Evolutionary conservation across 805 yeast species (phyloP), one percentile per base, ranked within the genome.

Genomic region (Saturnispora serradocipensis): DNA sequence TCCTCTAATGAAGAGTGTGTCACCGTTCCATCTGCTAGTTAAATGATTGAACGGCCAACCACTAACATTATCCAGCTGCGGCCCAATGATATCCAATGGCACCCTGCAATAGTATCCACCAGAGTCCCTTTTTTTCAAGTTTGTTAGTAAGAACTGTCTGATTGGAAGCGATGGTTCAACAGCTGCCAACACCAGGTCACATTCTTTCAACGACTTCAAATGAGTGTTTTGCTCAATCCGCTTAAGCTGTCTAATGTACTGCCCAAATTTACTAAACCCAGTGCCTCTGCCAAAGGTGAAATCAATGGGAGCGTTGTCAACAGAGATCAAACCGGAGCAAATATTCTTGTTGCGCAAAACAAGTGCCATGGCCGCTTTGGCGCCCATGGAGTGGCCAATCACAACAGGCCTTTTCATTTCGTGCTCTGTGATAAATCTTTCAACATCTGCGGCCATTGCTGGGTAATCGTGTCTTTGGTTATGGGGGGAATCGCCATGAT

Each of bases 401-500:
- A 86, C 53, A n/a, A 86, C 77, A 0, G 87, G 84, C 48, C 76
- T 73, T 11, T 63, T 58, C 44, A 74, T 58, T 2, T 65, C 57
- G 8, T 74, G 71, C 3, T 76, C 77, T 1, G 62, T 59, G 10
- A 90, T 75, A 62, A 89, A 91, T 18, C 68, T 59, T 57, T 82
- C 88, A n/a, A 91, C 88, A 64, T 91, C 99, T 0, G 86, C 82
- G 0, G 96, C 84, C 70, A 91, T 71, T 1, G 90, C 72, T 1
- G 86, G 84, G 65, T 90, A 90, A 61, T 86, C 90, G 60, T 86
- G 87, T 30, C 84, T 69, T 0, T 66, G 61, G n/a, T 60, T 63
- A 59, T 86, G 95, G 1, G 97, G 97, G 2, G 96, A 86, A n/a
- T 76, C 81, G 1, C 99, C 99, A 64, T 90, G 97, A 67, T 93